A percentile compares a stretch with the other conserved stretches of the same genome.
Conservation (phyloP, 257 asterid genomes). For the Fraxinus excelsior region DNA sequence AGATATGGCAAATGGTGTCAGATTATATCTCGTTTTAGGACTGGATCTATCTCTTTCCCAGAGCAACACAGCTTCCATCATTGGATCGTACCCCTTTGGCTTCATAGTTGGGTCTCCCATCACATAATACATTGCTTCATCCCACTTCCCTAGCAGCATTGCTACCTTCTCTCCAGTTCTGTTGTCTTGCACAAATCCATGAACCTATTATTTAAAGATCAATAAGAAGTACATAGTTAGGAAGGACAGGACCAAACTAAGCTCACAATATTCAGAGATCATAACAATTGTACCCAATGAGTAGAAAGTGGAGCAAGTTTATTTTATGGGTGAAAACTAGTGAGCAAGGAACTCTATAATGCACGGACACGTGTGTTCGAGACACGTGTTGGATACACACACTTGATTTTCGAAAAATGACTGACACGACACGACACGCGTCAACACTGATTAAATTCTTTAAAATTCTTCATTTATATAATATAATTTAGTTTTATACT, state of each 20-base stretch:
- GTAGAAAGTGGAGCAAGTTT: background rate
- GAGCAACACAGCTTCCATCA: slow-evolving; percentile 87
- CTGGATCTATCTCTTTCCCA: slow-evolving; percentile 92
- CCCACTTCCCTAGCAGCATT: slow-evolving; percentile 92
- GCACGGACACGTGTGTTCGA: too few species aligned
- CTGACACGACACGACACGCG: too few species aligned
- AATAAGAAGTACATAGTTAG: slow-evolving; percentile 1
- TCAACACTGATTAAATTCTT: too few species aligned
- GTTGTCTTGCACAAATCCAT: slow-evolving; percentile 97
- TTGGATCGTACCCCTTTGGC: slow-evolving; percentile 97
- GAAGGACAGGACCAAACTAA: slow-evolving; percentile 6
- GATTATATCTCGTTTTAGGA: slow-evolving; percentile 86
- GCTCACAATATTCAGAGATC: background rate
- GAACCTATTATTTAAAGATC: slow-evolving; percentile 55
- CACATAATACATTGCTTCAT: slow-evolving; percentile 93
- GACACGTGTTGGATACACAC: too few species aligned
- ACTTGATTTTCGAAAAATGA: too few species aligned
- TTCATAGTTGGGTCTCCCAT: slow-evolving; percentile 90
- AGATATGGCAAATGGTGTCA: slow-evolving; percentile 92
- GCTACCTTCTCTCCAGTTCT: slow-evolving; percentile 96
- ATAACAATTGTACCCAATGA: background rate
- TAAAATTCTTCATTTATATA: too few species aligned
- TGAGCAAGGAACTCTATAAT: background rate
- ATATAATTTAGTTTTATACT: too few species aligned
- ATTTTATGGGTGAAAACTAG: background rate